These are phyloP conservation scores for Neotropicomus parvogracilis DNA, from an alignment of 1,284 basidiomycete genomes.

Conservation along the genomic window DNA sequence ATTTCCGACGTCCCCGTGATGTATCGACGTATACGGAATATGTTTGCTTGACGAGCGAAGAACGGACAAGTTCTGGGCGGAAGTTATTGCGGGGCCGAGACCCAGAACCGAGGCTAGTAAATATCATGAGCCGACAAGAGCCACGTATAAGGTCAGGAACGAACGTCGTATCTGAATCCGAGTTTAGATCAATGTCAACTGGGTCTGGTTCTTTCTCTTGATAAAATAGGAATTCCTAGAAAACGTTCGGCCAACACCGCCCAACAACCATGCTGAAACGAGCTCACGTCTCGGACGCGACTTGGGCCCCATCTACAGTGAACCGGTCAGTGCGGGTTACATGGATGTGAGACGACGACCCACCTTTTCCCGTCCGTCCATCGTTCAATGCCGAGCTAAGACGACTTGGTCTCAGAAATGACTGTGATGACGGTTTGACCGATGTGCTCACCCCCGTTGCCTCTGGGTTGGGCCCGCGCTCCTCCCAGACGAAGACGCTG, in stretches of 20 bases:
- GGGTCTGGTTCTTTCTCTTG: constrained; percentile 55
- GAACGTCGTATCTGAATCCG: constrained; percentile 45
- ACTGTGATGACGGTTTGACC: not conserved
- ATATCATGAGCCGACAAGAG: constrained; percentile 14
- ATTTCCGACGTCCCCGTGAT: constrained; percentile 60
- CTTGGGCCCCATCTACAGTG: constrained; percentile 64
- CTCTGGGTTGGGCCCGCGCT: constrained; percentile 68
- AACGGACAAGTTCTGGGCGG: constrained; percentile 39
- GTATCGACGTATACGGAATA: constrained; percentile 73
- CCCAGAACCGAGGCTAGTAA: constrained; percentile 34
- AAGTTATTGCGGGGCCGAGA: constrained; percentile 34
- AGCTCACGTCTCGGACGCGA: constrained; percentile 66
- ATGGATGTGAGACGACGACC: constrained; percentile 31
- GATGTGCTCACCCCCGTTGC: constrained; percentile 53
- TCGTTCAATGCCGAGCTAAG: constrained; percentile 67
- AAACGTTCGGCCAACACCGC: constrained; percentile 6
- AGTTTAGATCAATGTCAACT: constrained; percentile 42
- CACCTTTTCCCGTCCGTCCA: constrained; percentile 74
- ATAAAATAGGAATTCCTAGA: constrained; percentile 73
- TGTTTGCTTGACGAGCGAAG: constrained; percentile 70
- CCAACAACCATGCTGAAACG: constrained; percentile 4
- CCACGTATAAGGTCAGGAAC: constrained; percentile 10
- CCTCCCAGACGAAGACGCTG: constrained; percentile 81
- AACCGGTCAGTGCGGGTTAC: constrained; percentile 26
- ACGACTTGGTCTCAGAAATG: constrained; percentile 6